Evolutionary conservation across 139 green algal species (phyloP), one percentile per base, ranked within the genome.

Genomic region (Eudorina sp.): DNA sequence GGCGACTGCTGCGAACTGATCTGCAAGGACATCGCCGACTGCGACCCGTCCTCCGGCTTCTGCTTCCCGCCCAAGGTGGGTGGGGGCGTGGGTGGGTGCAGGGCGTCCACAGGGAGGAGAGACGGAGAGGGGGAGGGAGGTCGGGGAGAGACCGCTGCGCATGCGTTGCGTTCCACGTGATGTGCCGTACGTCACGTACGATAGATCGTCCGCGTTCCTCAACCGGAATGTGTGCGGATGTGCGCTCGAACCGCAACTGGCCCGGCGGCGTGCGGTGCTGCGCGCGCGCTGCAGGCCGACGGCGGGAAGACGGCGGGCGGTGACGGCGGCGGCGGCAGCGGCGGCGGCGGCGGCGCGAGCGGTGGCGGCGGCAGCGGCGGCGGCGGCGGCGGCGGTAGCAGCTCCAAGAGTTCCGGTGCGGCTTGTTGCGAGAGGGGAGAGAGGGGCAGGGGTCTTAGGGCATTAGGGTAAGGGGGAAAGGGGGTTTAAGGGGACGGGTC

Each of bases 1-100:
- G 18, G n/a, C 6, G 7, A 4, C 62, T 21, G 16, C 40, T 96
- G 94, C 81, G n/a, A 72, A 25, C 62, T 16, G 29, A 8, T 43
- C 29, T 72, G 62, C 77, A n/a, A n/a, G n/a, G 87, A 94, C 88
- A 79, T 96, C 29, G 45, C 62, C 36, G 27, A 76, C 8, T 97
- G 94, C 88, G 93, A 97, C 77, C 68, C 70, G 1, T n/a, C 45
- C 43, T 83, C 76, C 0, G 94, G 91, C 23, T 83, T 90, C 34
- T 95, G 90, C 86, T 73, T 77, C 58, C 27, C 23, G 6, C 23
- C 58, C 48, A 55, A 13, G 55, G 55, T 66, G 55, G 23, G 55
- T 66, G 55, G 4, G 55, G 55, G 19, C 29, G 55, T 66, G 19
- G 23, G 55, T 66, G 55, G 19, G 18, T 13, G 55, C 13, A 29